Evolutionary conservation across 2,329 filamentous ascomycete genomes (phyloP).

Genomic region (Ascochyta pisi): DNA sequence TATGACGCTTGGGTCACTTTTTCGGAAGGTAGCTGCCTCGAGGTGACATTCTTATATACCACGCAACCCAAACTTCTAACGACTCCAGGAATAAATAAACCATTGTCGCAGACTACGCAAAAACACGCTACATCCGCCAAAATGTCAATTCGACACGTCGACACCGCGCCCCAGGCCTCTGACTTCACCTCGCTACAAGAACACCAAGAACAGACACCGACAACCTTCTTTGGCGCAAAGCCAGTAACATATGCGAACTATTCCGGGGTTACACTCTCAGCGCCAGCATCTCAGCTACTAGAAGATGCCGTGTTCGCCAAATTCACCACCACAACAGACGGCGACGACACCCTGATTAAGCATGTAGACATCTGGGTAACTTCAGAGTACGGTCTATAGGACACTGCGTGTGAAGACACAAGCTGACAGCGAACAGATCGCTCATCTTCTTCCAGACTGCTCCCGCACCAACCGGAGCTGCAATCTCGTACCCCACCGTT

Average conservation of each 20-base stretch:
- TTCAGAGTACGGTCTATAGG: slow-evolving; percentile 47
- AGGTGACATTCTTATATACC: background rate
- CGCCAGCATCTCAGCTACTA: slow-evolving; percentile 62
- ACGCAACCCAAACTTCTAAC: background rate
- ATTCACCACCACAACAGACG: slow-evolving; percentile 49
- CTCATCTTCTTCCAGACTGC: slow-evolving; percentile 69
- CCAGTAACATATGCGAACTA: slow-evolving; percentile 73
- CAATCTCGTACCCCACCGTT: slow-evolving; percentile 76
- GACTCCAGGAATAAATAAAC: background rate
- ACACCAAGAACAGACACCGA: slow-evolving; percentile 75
- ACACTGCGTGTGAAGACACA: background rate
- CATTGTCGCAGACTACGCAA: background rate
- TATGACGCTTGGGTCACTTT: slow-evolving; percentile 34
- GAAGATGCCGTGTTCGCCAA: slow-evolving; percentile 54
- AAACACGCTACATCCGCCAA: background rate
- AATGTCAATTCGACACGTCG: slow-evolving; percentile 60
- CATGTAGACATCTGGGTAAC: slow-evolving; percentile 57
- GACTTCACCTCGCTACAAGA: slow-evolving; percentile 71
- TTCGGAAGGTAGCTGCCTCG: slow-evolving; percentile 22
- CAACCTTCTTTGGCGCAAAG: slow-evolving; percentile 73
- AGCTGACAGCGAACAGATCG: slow-evolving; percentile 46
- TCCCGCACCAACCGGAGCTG: slow-evolving; percentile 64
- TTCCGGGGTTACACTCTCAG: slow-evolving; percentile 63
- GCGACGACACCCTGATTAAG: slow-evolving; percentile 41
- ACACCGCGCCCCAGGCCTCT: slow-evolving; percentile 61